Percentiles rank a stretch among this genome's conserved stretches.
phyloP scores from a whole-genome alignment of 768 basidiomycete genomes.

The Flagelloscypha sp. region DNA sequence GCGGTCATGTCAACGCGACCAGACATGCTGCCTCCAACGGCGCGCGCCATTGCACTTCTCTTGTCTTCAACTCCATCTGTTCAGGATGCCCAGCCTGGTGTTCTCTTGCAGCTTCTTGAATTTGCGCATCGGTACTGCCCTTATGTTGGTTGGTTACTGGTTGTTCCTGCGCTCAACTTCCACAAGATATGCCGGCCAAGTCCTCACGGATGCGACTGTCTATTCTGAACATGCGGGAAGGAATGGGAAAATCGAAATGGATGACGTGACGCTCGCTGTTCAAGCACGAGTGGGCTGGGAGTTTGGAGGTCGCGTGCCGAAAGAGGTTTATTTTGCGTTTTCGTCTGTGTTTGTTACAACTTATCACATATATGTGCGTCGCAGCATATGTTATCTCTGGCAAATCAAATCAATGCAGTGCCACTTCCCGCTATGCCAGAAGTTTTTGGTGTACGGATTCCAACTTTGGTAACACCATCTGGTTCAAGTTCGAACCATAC shows the following conservation, averaged over 20 bases:
- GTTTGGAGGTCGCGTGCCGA: conserved; percentile 80
- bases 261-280: conserved; percentile 73
- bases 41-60: conserved; percentile 74
- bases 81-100: conserved; percentile 79
- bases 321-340: conserved; percentile 52
- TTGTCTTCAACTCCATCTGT: conserved; percentile 78
- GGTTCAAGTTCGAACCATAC: too few relatives aligned
- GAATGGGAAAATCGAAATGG: conserved; percentile 72
- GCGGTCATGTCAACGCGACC: conserved; percentile 36
- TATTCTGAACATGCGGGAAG: conserved; percentile 84
- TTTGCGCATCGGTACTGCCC: conserved; percentile 81
- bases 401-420: conserved; percentile 73
- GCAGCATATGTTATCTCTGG: conserved; percentile 72
- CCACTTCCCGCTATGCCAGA: conserved; percentile 82
- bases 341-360: conserved; percentile 1
- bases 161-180: too few relatives aligned
- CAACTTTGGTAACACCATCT: conserved; percentile 45
- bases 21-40: conserved; percentile 77
- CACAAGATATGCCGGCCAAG: conserved; percentile 63
- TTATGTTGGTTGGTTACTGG: too few relatives aligned
- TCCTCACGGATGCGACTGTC: conserved; percentile 76
- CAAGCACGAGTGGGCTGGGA: conserved; percentile 92
- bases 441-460: conserved; percentile 81
- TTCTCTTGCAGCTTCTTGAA: conserved; percentile 80
- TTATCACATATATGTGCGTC: conserved; percentile 4